These are phyloP conservation scores for Clarireedia hainanense DNA, from an alignment of 2,329 filamentous ascomycete genomes.

Conservation along the genomic window DNA sequence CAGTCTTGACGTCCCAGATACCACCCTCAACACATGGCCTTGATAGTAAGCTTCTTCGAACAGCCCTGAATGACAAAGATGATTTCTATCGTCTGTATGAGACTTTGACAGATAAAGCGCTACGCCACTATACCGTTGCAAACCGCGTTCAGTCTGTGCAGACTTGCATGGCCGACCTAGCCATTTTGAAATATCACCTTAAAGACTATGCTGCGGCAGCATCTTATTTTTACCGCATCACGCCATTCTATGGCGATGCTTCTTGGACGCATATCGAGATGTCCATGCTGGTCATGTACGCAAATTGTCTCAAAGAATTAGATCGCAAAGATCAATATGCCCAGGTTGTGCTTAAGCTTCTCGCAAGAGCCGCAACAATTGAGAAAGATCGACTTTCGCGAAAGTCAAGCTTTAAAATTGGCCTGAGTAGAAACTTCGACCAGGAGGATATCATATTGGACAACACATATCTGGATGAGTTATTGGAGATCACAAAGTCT, in stretches of 20 bases:
- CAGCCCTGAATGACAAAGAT: slow-evolving; percentile 52
- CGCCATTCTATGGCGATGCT: slow-evolving; percentile 68
- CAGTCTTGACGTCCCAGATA: background rate
- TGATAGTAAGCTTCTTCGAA: slow-evolving; percentile 47
- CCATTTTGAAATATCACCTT: slow-evolving; percentile 71
- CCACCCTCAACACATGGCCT: slow-evolving; percentile 37
- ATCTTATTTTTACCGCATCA: slow-evolving; percentile 69
- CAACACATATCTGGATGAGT: slow-evolving; percentile 26
- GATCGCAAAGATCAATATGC: slow-evolving; percentile 73
- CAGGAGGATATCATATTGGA: slow-evolving; percentile 15
- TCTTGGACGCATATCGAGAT: slow-evolving; percentile 76
- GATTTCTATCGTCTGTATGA: slow-evolving; percentile 63
- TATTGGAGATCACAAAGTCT: slow-evolving; percentile 24
- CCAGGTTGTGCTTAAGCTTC: slow-evolving; percentile 63
- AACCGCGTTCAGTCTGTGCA: slow-evolving; percentile 72
- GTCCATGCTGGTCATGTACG: slow-evolving; percentile 79
- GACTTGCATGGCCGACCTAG: slow-evolving; percentile 74
- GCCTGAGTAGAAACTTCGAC: slow-evolving; percentile 7
- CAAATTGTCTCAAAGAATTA: slow-evolving; percentile 71
- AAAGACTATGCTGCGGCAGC: slow-evolving; percentile 68
- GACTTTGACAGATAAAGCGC: slow-evolving; percentile 73
- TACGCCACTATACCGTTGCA: slow-evolving; percentile 75
- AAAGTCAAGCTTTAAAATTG: slow-evolving; percentile 24
- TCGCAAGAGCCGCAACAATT: slow-evolving; percentile 56
- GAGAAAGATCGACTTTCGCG: slow-evolving; percentile 42